phyloP scores from a whole-genome alignment of 805 yeast species.

The Suhomyces xylopsoci region DNA sequence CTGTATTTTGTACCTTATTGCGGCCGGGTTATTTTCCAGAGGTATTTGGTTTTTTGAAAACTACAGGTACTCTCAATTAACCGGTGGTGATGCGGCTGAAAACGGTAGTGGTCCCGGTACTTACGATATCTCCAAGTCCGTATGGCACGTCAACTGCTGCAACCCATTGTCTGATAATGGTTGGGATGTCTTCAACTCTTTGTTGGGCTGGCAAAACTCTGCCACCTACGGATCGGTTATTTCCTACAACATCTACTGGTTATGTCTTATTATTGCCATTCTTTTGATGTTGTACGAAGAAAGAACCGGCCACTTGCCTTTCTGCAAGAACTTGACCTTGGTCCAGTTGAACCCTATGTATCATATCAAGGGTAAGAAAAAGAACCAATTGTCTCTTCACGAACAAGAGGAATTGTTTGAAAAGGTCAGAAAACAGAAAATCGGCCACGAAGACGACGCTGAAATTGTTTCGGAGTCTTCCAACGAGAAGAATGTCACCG shows the following conservation, averaged over 20 bases:
- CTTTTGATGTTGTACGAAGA: conserved; percentile 76
- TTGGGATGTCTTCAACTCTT: conserved; percentile 95
- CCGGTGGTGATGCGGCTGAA: conserved; percentile 97
- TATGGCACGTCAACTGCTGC: conserved; percentile 98
- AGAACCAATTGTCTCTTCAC: conserved; percentile 26
- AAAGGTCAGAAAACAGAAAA: conserved; percentile 15
- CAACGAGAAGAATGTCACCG: conserved; percentile 3
- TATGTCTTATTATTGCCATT: conserved; percentile 55
- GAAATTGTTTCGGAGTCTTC: conserved; percentile 3
- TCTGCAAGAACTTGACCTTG: conserved; percentile 44
- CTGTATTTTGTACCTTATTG: conserved; percentile 79
- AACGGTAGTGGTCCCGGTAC: conserved; percentile 94
- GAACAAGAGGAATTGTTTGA: conserved; percentile 37
- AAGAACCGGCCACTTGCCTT: conserved; percentile 77
- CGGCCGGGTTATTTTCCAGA: conserved; percentile 91
- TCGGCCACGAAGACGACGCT: neutral
- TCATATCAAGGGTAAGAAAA: conserved; percentile 33
- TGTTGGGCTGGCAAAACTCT: conserved; percentile 96
- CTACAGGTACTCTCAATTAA: conserved; percentile 55
- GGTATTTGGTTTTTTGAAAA: conserved; percentile 88
- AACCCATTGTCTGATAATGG: conserved; percentile 89
- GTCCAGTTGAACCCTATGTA: conserved; percentile 33
- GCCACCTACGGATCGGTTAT: conserved; percentile 92
- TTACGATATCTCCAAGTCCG: conserved; percentile 72
- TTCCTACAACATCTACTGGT: conserved; percentile 88